Conservation (phyloP, 192 early-diverging fungal genomes). For the Haplosporangium gracile region DNA sequence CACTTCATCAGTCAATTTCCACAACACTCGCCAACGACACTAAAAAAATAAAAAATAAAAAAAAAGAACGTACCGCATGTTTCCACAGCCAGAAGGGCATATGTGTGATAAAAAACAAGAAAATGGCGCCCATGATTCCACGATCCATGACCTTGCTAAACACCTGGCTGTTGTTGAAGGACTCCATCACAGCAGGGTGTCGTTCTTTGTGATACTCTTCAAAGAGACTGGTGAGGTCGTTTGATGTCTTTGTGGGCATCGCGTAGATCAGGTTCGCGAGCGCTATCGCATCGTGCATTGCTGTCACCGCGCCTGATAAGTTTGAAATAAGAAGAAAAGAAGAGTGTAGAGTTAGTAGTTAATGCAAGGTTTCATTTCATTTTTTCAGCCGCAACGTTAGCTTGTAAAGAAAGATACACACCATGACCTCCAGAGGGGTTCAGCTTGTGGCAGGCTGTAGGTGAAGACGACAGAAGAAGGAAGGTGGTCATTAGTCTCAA, state of each 20-base stretch:
- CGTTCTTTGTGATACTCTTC: conserved; percentile 6
- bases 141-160: background rate
- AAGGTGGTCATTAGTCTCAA: background rate
- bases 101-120: background rate
- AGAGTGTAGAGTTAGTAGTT: too few relatives aligned
- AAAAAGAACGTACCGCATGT: too few relatives aligned
- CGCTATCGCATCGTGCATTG: conserved; percentile 12
- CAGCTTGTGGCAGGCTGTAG: background rate
- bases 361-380: too few relatives aligned
- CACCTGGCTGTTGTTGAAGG: conserved; percentile 1
- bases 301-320: background rate
- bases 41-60: too few relatives aligned
- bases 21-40: too few relatives aligned
- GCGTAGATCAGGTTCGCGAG: conserved; percentile 9
- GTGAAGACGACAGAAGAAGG: background rate
- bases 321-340: background rate
- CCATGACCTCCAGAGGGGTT: background rate
- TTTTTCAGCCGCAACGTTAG: too few relatives aligned
- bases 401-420: background rate
- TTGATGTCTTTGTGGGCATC: background rate
- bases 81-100: background rate
- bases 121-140: background rate
- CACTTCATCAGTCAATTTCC: too few relatives aligned
- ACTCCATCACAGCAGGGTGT: conserved; percentile 7
- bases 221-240: conserved; percentile 13